Conservation (phyloP, 768 basidiomycete genomes). For the Hericium erinaceus region DNA sequence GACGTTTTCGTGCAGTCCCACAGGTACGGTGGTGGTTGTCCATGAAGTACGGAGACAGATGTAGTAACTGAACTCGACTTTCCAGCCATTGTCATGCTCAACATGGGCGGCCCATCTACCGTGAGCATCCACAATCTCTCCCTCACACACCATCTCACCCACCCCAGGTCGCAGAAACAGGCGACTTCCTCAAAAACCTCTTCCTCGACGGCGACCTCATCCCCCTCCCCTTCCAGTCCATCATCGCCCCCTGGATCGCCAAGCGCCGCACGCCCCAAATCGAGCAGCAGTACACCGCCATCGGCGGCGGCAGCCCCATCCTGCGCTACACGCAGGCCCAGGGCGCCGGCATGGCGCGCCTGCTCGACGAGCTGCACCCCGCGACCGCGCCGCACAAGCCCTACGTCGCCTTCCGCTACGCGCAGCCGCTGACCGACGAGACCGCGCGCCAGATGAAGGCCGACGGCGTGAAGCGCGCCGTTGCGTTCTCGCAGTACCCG, state of each 20-base stretch:
- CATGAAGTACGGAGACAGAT: not conserved
- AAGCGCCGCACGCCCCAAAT: slow-evolving; percentile 84
- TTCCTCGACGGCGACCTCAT: slow-evolving; percentile 93
- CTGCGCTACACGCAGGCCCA: slow-evolving; percentile 81
- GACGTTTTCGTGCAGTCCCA: slow-evolving; percentile 9
- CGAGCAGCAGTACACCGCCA: slow-evolving; percentile 88
- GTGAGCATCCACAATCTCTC: slow-evolving; percentile 33
- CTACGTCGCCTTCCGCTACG: slow-evolving; percentile 95
- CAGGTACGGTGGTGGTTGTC: slow-evolving; percentile 5
- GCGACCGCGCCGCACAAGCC: slow-evolving; percentile 90
- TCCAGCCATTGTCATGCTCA: slow-evolving; percentile 88
- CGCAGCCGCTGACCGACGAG: slow-evolving; percentile 77
- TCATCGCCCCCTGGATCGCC: slow-evolving; percentile 85
- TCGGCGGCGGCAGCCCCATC: slow-evolving; percentile 97
- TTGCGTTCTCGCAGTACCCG: slow-evolving; percentile 98
- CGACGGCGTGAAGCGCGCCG: slow-evolving; percentile 85
- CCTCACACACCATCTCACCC: not conserved
- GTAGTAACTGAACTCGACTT: not conserved
- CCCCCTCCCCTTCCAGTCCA: slow-evolving; percentile 84
- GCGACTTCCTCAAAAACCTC: slow-evolving; percentile 85
- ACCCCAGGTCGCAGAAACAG: slow-evolving; percentile 77
- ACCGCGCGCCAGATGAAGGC: slow-evolving; percentile 75
- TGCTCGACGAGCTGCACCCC: slow-evolving; percentile 93
- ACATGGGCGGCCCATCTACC: slow-evolving; percentile 97
- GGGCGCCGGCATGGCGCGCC: slow-evolving; percentile 79